These are phyloP conservation scores for Miscanthus lutarioriparius DNA, from an alignment of 176 grass and related monocot genomes.

Conservation along the genomic window DNA sequence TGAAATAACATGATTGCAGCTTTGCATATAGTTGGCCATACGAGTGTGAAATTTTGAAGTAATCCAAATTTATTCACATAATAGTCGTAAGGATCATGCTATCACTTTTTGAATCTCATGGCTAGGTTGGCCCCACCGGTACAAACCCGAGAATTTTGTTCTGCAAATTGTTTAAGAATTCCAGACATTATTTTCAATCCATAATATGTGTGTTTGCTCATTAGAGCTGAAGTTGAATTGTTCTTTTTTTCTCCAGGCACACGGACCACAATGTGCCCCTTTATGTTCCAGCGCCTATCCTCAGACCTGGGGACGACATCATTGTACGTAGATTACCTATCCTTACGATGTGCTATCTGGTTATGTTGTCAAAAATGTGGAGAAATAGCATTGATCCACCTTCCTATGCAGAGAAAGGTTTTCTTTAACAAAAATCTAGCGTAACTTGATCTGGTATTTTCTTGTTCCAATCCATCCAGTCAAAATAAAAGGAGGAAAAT, in stretches of 20 bases:
- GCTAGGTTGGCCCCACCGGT: constrained; percentile 37
- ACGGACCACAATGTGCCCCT: constrained; percentile 86
- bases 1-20: constrained; percentile 7
- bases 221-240: constrained; percentile 19
- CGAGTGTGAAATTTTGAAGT: neutral
- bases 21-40: too few species aligned
- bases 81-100: neutral
- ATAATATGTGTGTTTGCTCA: neutral
- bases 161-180: neutral
- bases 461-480: neutral
- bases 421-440: neutral
- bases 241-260: constrained; percentile 40
- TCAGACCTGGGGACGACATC: constrained; percentile 69
- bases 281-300: constrained; percentile 81
- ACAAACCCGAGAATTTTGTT: constrained; percentile 24
- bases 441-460: neutral
- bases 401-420: neutral
- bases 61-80: neutral
- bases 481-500: neutral
- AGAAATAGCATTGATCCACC: neutral
- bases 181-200: neutral
- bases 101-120: constrained; percentile 4
- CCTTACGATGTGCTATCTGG: neutral
- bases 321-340: constrained; percentile 55
- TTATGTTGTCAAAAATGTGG: neutral